phyloP scores from a whole-genome alignment of 768 basidiomycete species.

The Cystobasidium onofrii region DNA sequence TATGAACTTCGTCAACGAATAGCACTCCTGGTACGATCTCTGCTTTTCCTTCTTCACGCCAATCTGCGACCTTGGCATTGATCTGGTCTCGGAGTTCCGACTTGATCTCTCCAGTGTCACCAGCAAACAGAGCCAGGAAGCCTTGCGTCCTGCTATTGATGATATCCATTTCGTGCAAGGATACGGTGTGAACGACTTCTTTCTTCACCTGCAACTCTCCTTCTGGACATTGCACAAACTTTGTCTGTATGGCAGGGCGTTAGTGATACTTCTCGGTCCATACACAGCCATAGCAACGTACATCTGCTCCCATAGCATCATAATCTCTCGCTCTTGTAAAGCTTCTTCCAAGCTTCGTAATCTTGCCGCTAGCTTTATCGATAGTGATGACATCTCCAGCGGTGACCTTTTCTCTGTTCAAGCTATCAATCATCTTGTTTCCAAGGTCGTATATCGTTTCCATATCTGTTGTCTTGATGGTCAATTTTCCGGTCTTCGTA shows the following conservation, averaged over 20 bases:
- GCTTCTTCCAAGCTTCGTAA: slow-evolving; percentile 89
- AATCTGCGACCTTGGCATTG: slow-evolving; percentile 90
- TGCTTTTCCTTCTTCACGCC: slow-evolving; percentile 97
- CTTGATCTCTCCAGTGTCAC: slow-evolving; percentile 98
- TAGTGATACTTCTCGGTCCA: not conserved
- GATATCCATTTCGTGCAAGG: slow-evolving; percentile 96
- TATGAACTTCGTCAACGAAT: slow-evolving; percentile 98
- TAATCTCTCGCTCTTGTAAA: slow-evolving; percentile 97
- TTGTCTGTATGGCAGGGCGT: slow-evolving; percentile 57
- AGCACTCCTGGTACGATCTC: slow-evolving; percentile 91
- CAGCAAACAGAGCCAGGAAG: slow-evolving; percentile 80
- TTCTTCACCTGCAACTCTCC: slow-evolving; percentile 96
- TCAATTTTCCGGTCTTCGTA: slow-evolving; percentile 93
- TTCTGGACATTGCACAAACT: slow-evolving; percentile 95
- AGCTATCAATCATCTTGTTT: slow-evolving; percentile 96
- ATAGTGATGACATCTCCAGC: slow-evolving; percentile 89
- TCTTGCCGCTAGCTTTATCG: slow-evolving; percentile 94
- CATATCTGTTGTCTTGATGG: slow-evolving; percentile 98
- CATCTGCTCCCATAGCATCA: slow-evolving; percentile 98
- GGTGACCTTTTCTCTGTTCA: slow-evolving; percentile 93
- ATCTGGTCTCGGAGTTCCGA: slow-evolving; percentile 93
- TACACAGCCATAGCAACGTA: slow-evolving; percentile 48
- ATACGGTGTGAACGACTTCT: slow-evolving; percentile 94
- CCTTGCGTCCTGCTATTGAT: slow-evolving; percentile 98
- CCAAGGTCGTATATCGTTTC: slow-evolving; percentile 98